These are phyloP conservation scores for Trametes maxima DNA, from an alignment of 768 basidiomycete species.

Conservation along the genomic window DNA sequence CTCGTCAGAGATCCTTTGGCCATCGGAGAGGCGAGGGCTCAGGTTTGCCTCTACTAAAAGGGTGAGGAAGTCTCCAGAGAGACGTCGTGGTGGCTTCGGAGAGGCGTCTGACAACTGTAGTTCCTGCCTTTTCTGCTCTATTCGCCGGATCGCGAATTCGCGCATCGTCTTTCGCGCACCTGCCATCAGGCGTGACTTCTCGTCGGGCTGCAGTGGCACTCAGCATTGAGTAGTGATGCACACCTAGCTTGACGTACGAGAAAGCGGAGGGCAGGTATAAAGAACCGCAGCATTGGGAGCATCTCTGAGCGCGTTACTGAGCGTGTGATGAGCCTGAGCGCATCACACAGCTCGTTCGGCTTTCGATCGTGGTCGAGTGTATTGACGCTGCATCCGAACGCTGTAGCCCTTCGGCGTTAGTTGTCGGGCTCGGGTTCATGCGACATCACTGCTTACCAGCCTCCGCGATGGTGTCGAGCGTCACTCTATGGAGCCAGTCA, in stretches of 20 bases:
- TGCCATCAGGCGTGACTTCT: conserved; percentile 1
- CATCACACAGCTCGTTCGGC: conserved; percentile 35
- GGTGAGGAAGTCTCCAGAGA: conserved; percentile 31
- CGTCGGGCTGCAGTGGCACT: conserved; percentile 1
- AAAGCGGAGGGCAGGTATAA: conserved; percentile 26
- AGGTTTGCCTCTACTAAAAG: conserved; percentile 36
- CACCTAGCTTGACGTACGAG: conserved; percentile 6
- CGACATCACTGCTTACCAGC: conserved; percentile 32
- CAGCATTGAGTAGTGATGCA: neutral
- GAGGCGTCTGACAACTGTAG: conserved; percentile 17
- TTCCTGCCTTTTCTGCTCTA: conserved; percentile 33
- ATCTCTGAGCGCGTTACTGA: conserved; percentile 2
- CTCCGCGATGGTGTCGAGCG: conserved; percentile 45
- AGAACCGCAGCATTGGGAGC: conserved; percentile 14
- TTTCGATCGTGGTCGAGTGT: conserved; percentile 29
- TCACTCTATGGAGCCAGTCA: conserved; percentile 37
- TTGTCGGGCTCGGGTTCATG: too few relatives aligned
- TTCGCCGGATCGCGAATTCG: conserved; percentile 30
- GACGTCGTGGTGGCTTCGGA: conserved; percentile 36
- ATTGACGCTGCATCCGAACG: conserved; percentile 38
- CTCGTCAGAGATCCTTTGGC: conserved; percentile 35
- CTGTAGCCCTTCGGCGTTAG: conserved; percentile 16
- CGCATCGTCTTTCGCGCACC: conserved; percentile 23
- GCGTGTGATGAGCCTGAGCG: conserved; percentile 32
- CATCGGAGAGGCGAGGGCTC: conserved; percentile 24